phyloP scores from a whole-genome alignment of 2,329 filamentous ascomycete species.

The Cladophialophora chaetospira region DNA sequence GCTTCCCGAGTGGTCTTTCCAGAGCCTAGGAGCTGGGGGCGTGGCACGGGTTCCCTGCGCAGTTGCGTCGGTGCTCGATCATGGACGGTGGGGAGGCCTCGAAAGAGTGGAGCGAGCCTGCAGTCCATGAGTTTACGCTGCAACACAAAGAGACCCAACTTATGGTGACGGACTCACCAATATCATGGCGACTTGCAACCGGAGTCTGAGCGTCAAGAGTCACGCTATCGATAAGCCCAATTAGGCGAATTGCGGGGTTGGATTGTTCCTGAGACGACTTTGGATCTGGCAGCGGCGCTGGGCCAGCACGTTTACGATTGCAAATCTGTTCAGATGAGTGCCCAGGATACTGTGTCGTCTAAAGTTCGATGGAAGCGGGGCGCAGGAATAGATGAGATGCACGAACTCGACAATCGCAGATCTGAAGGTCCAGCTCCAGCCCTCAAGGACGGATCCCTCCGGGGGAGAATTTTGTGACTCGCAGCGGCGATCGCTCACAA shows the following conservation, averaged over 20 bases:
- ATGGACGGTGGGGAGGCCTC: neutral
- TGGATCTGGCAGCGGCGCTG: neutral
- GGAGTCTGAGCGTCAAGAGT: slow-evolving; percentile 8
- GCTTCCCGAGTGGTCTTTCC: neutral
- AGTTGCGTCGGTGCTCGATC: slow-evolving; percentile 1
- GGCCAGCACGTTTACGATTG: too few species aligned
- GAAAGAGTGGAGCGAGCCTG: slow-evolving; percentile 5
- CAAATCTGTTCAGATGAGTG: too few species aligned
- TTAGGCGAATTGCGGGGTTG: slow-evolving; percentile 25
- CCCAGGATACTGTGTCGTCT: neutral
- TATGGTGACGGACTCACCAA: slow-evolving; percentile 7
- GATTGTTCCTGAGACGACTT: neutral
- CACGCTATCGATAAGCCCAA: slow-evolving; percentile 25
- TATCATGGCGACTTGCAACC: slow-evolving; percentile 6
- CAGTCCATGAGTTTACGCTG: slow-evolving; percentile 9
- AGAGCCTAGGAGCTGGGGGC: neutral
- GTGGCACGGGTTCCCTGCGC: neutral
- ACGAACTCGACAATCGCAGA: slow-evolving; percentile 18
- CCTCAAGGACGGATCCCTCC: slow-evolving; percentile 9
- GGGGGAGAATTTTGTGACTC: slow-evolving; percentile 12
- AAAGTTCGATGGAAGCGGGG: slow-evolving; percentile 4
- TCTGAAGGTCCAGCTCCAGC: slow-evolving; percentile 7
- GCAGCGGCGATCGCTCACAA: slow-evolving; percentile 21
- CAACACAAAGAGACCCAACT: neutral
- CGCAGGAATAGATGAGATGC: slow-evolving; percentile 3